Conservation (phyloP, 2,329 filamentous ascomycete genomes). For the Truncatella angustata region DNA sequence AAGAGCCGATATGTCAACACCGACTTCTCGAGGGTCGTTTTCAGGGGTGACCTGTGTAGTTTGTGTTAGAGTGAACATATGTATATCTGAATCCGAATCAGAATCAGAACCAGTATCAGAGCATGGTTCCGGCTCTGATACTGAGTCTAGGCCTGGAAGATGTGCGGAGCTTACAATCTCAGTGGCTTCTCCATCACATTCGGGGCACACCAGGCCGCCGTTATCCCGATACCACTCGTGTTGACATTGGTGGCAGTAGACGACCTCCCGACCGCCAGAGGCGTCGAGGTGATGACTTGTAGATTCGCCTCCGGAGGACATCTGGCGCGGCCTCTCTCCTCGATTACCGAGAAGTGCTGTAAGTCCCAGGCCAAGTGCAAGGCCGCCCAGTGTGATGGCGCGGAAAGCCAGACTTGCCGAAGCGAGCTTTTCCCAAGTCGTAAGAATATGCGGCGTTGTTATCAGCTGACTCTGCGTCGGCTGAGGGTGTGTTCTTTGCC, state of each 20-base stretch:
- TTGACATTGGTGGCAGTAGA: conserved; percentile 81
- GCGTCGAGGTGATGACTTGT: conserved; percentile 45
- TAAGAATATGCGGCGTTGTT: background rate
- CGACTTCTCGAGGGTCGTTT: conserved; percentile 59
- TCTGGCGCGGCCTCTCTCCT: conserved; percentile 38
- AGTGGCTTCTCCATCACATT: conserved; percentile 74
- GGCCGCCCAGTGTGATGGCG: conserved; percentile 51
- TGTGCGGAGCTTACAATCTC: conserved; percentile 66
- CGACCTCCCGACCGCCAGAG: conserved; percentile 60
- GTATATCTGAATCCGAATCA: background rate
- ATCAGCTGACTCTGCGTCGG: background rate
- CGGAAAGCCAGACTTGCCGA: conserved; percentile 50
- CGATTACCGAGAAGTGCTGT: conserved; percentile 56
- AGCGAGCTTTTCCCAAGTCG: background rate
- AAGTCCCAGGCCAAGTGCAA: conserved; percentile 58
- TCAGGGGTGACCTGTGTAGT: conserved; percentile 45
- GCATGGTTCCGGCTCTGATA: no score
- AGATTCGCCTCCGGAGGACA: conserved; percentile 33
- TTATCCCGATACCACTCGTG: conserved; percentile 79
- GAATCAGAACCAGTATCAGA: no score
- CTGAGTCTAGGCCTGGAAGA: background rate
- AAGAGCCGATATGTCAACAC: conserved; percentile 31
- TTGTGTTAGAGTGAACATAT: background rate
- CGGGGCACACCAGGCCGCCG: conserved; percentile 68
- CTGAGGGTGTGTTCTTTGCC: background rate